Percentiles rank a stretch among this genome's conserved stretches.
These are phyloP conservation scores for Decorospora gaudefroyi DNA, from an alignment of 2,329 filamentous ascomycete species.

Conservation along the genomic window DNA sequence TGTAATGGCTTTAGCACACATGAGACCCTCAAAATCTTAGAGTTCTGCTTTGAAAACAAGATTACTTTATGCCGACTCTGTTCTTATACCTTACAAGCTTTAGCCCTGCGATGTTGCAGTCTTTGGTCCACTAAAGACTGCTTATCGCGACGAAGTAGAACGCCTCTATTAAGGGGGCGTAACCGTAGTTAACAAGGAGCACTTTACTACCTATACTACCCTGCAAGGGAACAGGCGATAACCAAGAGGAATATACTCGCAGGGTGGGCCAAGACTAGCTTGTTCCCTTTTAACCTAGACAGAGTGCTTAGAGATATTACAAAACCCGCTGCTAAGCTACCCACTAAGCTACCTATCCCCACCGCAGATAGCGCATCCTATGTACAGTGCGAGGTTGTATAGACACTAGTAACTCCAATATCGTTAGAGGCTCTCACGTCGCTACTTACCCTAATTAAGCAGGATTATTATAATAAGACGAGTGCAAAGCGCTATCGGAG, in stretches of 20 bases:
- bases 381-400: constrained; percentile 18
- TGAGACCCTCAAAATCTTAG: constrained; percentile 42
- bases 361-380: constrained; percentile 13
- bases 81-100: constrained; percentile 1
- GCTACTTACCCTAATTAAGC: constrained; percentile 23
- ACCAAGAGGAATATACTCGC: constrained; percentile 36
- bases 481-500: too few species aligned
- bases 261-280: constrained; percentile 27
- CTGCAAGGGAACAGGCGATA: constrained; percentile 20
- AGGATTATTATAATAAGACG: constrained; percentile 16
- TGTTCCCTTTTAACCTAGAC: constrained; percentile 36
- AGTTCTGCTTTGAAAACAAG: constrained; percentile 42
- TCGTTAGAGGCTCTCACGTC: constrained; percentile 21
- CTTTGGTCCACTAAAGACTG: constrained; percentile 3
- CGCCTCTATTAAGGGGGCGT: not conserved
- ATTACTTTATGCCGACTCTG: constrained; percentile 20
- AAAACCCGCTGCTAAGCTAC: constrained; percentile 23
- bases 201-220: constrained; percentile 7
- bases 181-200: constrained; percentile 3
- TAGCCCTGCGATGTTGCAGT: constrained; percentile 2
- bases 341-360: constrained; percentile 13
- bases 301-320: constrained; percentile 25
- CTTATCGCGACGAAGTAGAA: constrained; percentile 5
- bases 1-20: constrained; percentile 38
- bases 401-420: constrained; percentile 23